A percentile compares a stretch with the other conserved stretches of the same genome.
Conservation (phyloP, 176 grass and related monocot species). For the Eremochloa ophiuroides region DNA sequence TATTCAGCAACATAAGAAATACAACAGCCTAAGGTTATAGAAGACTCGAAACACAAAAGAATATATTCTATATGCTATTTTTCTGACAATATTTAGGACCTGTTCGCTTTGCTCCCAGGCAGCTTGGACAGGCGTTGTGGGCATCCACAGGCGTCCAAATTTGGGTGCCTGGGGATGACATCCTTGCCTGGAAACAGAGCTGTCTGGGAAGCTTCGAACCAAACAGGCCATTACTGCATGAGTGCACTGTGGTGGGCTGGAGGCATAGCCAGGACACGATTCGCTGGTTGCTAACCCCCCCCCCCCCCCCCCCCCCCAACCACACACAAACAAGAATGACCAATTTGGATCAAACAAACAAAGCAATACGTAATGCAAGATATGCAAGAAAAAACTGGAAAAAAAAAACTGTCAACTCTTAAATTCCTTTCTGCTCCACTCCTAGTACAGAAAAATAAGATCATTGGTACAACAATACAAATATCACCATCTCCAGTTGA, state of each 20-base stretch:
- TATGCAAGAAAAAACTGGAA: neutral
- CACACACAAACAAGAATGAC: neutral
- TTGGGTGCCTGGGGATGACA: neutral
- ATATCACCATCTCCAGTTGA: constrained; percentile 1
- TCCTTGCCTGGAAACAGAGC: neutral
- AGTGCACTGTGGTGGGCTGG: neutral
- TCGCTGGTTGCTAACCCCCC: neutral
- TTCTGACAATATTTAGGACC: neutral
- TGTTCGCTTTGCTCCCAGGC: neutral
- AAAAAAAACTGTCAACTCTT: neutral
- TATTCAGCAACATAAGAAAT: constrained; percentile 13
- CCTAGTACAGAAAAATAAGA: neutral
- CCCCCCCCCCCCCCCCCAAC: neutral
- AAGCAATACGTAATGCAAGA: neutral
- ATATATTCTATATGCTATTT: neutral
- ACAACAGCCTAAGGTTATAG: neutral
- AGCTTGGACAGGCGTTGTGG: neutral
- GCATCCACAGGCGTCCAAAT: neutral
- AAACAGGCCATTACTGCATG: neutral
- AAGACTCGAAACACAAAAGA: neutral
- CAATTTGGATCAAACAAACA: neutral
- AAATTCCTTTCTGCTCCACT: neutral
- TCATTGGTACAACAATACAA: neutral
- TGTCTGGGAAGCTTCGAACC: neutral
- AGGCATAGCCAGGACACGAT: neutral